Percentiles rank a stretch among this genome's conserved stretches.
These are phyloP conservation scores for Huiozyma naganishii DNA, from an alignment of 805 yeast species.

Conservation along the genomic window DNA sequence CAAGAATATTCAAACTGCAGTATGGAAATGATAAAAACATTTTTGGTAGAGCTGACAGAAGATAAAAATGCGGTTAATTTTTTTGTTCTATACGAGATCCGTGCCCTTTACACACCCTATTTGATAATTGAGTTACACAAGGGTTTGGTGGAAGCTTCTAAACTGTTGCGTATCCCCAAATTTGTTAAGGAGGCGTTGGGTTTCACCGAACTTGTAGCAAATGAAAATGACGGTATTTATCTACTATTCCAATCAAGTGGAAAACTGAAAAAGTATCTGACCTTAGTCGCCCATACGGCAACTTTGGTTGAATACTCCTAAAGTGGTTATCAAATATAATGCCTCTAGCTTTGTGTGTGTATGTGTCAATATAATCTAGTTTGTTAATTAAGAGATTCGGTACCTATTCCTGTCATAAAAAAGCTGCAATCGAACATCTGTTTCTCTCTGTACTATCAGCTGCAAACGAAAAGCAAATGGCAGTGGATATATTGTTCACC, in stretches of 20 bases:
- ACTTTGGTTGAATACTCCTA: slow-evolving; percentile 22
- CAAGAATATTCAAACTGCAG: slow-evolving; percentile 20
- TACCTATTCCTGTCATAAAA: too few species aligned
- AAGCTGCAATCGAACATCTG: too few species aligned
- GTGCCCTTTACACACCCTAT: slow-evolving; percentile 64
- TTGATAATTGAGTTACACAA: slow-evolving; percentile 57
- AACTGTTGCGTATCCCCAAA: slow-evolving; percentile 27
- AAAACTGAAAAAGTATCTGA: slow-evolving; percentile 42
- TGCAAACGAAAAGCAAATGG: too few species aligned
- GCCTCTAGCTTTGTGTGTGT: background rate
- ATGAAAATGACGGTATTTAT: slow-evolving; percentile 52
- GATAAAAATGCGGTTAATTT: slow-evolving; percentile 25
- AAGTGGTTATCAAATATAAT: background rate
- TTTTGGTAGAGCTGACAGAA: slow-evolving; percentile 25
- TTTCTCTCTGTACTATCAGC: too few species aligned
- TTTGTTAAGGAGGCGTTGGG: slow-evolving; percentile 48
- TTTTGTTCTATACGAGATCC: slow-evolving; percentile 39
- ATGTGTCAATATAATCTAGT: background rate
- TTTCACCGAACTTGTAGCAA: slow-evolving; percentile 54
- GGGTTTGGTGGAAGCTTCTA: slow-evolving; percentile 36
- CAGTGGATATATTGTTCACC: too few species aligned
- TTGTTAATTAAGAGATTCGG: too few species aligned
- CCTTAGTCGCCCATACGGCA: slow-evolving; percentile 45
- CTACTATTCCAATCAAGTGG: slow-evolving; percentile 49
- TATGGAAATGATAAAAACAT: slow-evolving; percentile 19